Base-by-base conservation (phyloP, 148 eudicot genomes). In the Fagopyrum homotropicum region DNA sequence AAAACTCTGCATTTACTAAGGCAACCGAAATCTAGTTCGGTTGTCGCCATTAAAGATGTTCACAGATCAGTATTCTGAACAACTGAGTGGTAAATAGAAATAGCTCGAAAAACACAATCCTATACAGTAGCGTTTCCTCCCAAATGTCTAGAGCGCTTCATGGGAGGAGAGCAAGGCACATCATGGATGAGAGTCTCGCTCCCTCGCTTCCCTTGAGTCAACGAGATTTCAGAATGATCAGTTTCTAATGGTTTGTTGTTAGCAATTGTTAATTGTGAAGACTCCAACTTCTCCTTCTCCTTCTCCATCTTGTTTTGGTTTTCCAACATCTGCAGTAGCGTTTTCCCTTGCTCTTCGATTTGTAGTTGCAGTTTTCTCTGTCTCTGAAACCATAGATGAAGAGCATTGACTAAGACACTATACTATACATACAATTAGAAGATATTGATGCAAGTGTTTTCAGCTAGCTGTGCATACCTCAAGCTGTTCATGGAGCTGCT, bases 401-500 rank as follows among this genome's bases (percentile, higher is more conserved):
- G 30, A 22, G 45, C 17, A 15, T 14, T 4, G 43, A 6, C 16
- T 1, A 66, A 30, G 70, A 15, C 10, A 35, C 26, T 22, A 22
- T 22, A 22, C 26, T 22, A 22, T 22, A 22, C 26, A 22, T 22
- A 22, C 26, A 0, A 29, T 11, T 35, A 35, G 46, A 6, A 66
- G 14, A 17, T 35, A 35, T 9, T 66, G 8, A 14, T 35, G 47
- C 14, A 17, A 35, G 44, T 26, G 7, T 16, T 56, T 22, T 56
- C 3, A 60, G 9, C 17, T 70, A 12, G 15, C 69, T 61, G 61
- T 47, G 77, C 87, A 4, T 83, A 89, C 93, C 93, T 89, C 93
- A 10, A 87, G 89, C 75, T 89, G 91, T 76, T 89, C 93, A 75
- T 87, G 91, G 63, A 87, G 88, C 82, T 84, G 88, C 86, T 89